Evolutionary conservation across 2,329 filamentous ascomycete species (phyloP), one percentile per base, ranked within the genome.

Genomic region (Drechslerella coelobrocha): DNA sequence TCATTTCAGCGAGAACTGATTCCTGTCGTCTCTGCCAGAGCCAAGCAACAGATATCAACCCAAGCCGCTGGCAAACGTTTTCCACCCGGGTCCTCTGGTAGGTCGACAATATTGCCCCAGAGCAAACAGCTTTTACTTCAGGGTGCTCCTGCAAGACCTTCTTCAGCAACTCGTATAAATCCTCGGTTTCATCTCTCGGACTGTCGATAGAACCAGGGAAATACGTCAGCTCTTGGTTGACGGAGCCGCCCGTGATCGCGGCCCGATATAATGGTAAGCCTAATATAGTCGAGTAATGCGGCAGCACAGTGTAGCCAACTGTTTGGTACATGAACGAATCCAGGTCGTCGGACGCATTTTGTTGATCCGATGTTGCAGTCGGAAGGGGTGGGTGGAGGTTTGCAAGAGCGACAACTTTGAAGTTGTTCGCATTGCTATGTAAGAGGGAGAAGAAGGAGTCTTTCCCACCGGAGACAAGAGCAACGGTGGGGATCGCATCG

Each of bases 271-370:
- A 83, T 23, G 93, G 93, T 31, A 97, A 83, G 0, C 84, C 86
- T 1, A 96, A 87, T 31, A 91, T 92, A 51, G 85, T 79, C 69
- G 88, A 87, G 78, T 97, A 97, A 14, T 96, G 84, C 1, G 92
- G 91, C 63, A 97, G 88, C 17, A 97, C 82, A 65, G 86, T 84
- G 79, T 97, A 91, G 10, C 94, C 94, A 69, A 97, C 90, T 2
- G 94, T 99, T 82, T 99, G 94, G 82, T 97, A 99, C 94, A 99
- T 99, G 86, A 94, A 97, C 81, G 92, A 97, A 79, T 99, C 91
- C 75, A 96, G 84, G 78, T 97, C 90, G 50, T 82, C 78, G 9
- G 66, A 60, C 29, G 47, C 60, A 17, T 50, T 61, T n/a, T 63
- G 57, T 5, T 43, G 21, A 23, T 65, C 37, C 17, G 50, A 51